Evolutionary conservation across 2,329 filamentous ascomycete species (phyloP), one percentile per base, ranked within the genome.

Genomic region (Proliferodiscus dingleyae): DNA sequence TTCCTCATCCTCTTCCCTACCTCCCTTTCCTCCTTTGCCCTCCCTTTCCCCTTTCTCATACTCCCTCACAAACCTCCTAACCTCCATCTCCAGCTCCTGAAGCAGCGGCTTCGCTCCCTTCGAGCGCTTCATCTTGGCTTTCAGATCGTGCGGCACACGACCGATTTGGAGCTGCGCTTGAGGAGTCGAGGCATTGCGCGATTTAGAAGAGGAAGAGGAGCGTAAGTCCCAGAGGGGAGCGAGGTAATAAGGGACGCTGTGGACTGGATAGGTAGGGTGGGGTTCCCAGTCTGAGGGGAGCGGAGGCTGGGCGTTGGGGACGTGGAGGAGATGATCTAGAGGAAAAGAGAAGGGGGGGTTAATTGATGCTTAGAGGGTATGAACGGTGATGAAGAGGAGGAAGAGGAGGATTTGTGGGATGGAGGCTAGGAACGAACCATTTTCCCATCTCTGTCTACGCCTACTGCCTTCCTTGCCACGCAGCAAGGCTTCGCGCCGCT

Each of bases 401-500:
- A 30, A 37, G 33, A 24, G 22, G 26, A 32, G 40, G 42, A 43
- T 48, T 29, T 52, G 36, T 15, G 15, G 24, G 40, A 41, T 45
- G 28, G 4, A 24, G 22, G 19, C 15, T 11, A 36, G 44, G 39
- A 30, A 61, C 68, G 54, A 75, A 94, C 89, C 87, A 66, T 97
- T 98, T 72, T 98, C 93, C 89, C 90, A 97, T 45, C 91, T 78
- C 58, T 91, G 83, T 40, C 91, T 77, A 60, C 91, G 83, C 28
- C 91, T 79, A 58, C 81, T 91, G 26, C 91, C 91, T 66, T 96
- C 89, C 57, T 94, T 95, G 46, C 91, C 91, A 70, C 89, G 94
- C 24, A 93, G 72, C 42, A 95, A 22, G 1, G 60, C 52, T 10
- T 63, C 59, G 16, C 61, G 49, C 5, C 56, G 68, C 60, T 80